These are phyloP conservation scores for Wickerhamiella azyma DNA, from an alignment of 805 yeast species.

Conservation along the genomic window DNA sequence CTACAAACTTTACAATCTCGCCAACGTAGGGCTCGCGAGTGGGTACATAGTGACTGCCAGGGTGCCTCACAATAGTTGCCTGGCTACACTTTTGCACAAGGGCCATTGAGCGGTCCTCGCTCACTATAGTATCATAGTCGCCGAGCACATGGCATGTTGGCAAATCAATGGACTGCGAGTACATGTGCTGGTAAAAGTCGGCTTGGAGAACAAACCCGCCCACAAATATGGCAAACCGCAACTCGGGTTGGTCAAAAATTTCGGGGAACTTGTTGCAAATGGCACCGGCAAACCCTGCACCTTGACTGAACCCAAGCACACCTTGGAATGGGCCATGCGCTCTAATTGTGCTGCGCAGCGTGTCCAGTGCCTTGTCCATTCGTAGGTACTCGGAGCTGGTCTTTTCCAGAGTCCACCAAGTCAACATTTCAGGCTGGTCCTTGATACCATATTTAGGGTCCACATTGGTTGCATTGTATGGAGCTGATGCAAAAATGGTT, in stretches of 20 bases:
- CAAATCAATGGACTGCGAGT: slow-evolving; percentile 22
- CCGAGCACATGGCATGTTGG: slow-evolving; percentile 71
- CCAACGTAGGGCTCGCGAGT: slow-evolving; percentile 48
- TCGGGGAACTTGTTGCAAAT: slow-evolving; percentile 46
- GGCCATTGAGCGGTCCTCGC: slow-evolving; percentile 51
- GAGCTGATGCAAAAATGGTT: slow-evolving; percentile 68
- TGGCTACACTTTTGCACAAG: slow-evolving; percentile 40
- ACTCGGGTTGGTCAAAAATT: slow-evolving; percentile 35
- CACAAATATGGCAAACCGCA: slow-evolving; percentile 65
- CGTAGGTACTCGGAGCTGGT: slow-evolving; percentile 19
- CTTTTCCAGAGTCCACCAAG: slow-evolving; percentile 62
- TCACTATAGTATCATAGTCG: slow-evolving; percentile 74
- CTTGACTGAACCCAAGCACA: slow-evolving; percentile 83
- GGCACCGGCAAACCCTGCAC: slow-evolving; percentile 75
- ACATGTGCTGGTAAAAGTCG: slow-evolving; percentile 22
- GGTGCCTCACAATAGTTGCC: slow-evolving; percentile 48
- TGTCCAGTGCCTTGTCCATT: slow-evolving; percentile 33
- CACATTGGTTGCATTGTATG: slow-evolving; percentile 45
- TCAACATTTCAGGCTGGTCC: slow-evolving; percentile 31
- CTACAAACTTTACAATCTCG: slow-evolving; percentile 23
- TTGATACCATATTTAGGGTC: slow-evolving; percentile 56
- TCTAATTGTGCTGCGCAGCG: slow-evolving; percentile 41
- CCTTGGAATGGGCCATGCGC: slow-evolving; percentile 79
- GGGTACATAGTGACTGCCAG: slow-evolving; percentile 96
- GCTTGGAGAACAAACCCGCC: slow-evolving; percentile 39